A percentile compares a stretch with the other conserved stretches of the same genome.
These are phyloP conservation scores for Phytophthora citrophthora DNA, from an alignment of 352 stramenopile genomes.

Conservation along the genomic window DNA sequence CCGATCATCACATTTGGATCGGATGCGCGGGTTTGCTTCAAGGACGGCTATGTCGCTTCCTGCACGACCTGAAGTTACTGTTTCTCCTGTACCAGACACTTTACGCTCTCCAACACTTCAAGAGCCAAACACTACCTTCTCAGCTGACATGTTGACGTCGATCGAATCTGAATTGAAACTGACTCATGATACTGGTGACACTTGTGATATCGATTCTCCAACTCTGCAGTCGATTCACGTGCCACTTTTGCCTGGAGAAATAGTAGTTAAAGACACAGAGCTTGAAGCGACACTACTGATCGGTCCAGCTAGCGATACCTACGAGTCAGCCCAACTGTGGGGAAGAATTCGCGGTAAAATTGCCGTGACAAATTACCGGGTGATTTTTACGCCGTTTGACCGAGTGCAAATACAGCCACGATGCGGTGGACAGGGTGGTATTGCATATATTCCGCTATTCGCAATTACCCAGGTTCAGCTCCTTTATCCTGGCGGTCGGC, in stretches of 20 bases:
- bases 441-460: constrained; percentile 83
- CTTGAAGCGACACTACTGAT: constrained; percentile 67
- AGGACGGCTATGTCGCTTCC: constrained; percentile 24
- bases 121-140: constrained; percentile 35
- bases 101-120: constrained; percentile 16
- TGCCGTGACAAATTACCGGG: constrained; percentile 78
- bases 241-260: constrained; percentile 49
- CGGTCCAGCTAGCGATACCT: constrained; percentile 60
- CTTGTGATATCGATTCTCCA: constrained; percentile 16
- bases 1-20: constrained; percentile 45
- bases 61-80: constrained; percentile 24
- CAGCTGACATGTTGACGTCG: constrained; percentile 18
- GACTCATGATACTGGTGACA: constrained; percentile 22
- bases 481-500: constrained; percentile 61
- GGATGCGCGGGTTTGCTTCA: constrained; percentile 44
- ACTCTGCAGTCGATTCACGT: constrained; percentile 32
- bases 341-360: constrained; percentile 68
- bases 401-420: constrained; percentile 47
- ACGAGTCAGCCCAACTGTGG: constrained; percentile 67
- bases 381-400: constrained; percentile 76
- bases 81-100: constrained; percentile 35
- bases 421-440: constrained; percentile 41
- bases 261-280: constrained; percentile 45
- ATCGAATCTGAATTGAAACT: constrained; percentile 32
- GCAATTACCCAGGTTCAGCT: constrained; percentile 66